Conservation (phyloP, 768 basidiomycete genomes). For the Agrocybe pediades region DNA sequence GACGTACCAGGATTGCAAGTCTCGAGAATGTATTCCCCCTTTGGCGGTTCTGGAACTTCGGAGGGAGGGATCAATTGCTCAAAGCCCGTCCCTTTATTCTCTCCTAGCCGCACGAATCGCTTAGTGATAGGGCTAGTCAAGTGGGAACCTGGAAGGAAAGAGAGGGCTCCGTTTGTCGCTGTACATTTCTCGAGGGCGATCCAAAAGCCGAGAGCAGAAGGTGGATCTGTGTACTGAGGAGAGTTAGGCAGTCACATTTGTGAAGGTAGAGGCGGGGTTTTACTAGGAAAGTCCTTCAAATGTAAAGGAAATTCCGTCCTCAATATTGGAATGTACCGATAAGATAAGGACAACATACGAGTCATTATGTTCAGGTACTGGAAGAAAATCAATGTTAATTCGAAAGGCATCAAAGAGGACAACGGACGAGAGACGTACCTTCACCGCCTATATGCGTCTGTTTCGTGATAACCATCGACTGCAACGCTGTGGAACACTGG, state of each 20-base stretch:
- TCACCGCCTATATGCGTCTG: slow-evolving; percentile 91
- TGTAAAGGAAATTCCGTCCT: too few species aligned
- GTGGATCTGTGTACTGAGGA: slow-evolving; percentile 85
- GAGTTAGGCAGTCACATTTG: background rate
- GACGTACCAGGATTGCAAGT: slow-evolving; percentile 70
- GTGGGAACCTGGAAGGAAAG: slow-evolving; percentile 92
- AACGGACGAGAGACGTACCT: slow-evolving; percentile 49
- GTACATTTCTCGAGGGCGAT: slow-evolving; percentile 93
- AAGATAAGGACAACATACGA: slow-evolving; percentile 57
- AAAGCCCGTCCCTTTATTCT: slow-evolving; percentile 80
- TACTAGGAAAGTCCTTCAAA: slow-evolving; percentile 71
- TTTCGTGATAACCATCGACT: slow-evolving; percentile 96
- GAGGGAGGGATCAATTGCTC: slow-evolving; percentile 54
- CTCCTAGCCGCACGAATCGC: slow-evolving; percentile 79
- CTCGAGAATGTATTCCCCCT: slow-evolving; percentile 64
- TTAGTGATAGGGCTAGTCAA: slow-evolving; percentile 70
- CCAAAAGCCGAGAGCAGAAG: slow-evolving; percentile 94
- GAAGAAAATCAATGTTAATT: background rate
- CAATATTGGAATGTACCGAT: too few species aligned
- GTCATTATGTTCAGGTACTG: slow-evolving; percentile 92
- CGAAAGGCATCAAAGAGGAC: background rate
- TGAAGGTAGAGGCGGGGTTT: slow-evolving; percentile 16
- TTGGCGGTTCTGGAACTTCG: slow-evolving; percentile 25
- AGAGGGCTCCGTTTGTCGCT: slow-evolving; percentile 77
- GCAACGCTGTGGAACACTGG: slow-evolving; percentile 58